Evolutionary conservation across 768 basidiomycete species (phyloP).

Genomic region (Thelephora aurantiotincta): DNA sequence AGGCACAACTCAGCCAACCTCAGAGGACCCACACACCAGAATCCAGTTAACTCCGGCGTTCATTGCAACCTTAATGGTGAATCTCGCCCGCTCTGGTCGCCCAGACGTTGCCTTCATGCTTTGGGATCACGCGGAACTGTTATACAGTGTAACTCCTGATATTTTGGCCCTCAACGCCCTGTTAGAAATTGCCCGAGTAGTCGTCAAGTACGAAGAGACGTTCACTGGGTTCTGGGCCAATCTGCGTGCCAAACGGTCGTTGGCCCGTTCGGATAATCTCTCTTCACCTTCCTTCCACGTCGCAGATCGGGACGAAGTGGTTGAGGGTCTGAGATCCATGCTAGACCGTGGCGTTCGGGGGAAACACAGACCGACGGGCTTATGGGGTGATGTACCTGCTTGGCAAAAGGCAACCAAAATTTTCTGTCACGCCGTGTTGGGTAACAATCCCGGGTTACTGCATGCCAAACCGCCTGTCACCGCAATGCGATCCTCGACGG

Average conservation of each 20-base stretch:
- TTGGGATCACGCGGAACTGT: constrained; percentile 48
- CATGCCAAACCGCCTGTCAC: constrained; percentile 23
- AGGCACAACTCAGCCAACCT: neutral
- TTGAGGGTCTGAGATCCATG: constrained; percentile 16
- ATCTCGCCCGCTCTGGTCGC: constrained; percentile 35
- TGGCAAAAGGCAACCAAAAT: constrained; percentile 33
- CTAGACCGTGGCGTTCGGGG: constrained; percentile 11
- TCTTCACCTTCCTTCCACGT: constrained; percentile 18
- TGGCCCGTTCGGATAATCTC: too few relatives aligned
- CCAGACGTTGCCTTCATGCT: constrained; percentile 51
- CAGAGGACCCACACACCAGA: neutral
- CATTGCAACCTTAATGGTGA: constrained; percentile 25
- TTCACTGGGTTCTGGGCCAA: too few relatives aligned
- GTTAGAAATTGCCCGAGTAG: constrained; percentile 47
- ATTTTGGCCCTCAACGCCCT: constrained; percentile 41
- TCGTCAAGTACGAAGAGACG: too few relatives aligned
- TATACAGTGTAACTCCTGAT: constrained; percentile 48
- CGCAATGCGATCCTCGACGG: constrained; percentile 16
- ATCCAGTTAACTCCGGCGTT: neutral
- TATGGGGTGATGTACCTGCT: constrained; percentile 21
- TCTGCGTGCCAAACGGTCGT: too few relatives aligned
- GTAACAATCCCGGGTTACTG: constrained; percentile 29
- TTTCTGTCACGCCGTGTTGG: constrained; percentile 43
- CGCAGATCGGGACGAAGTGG: constrained; percentile 14
- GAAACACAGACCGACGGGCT: constrained; percentile 9